phyloP scores from a whole-genome alignment of 306 rosid species.

The Rubus idaeus region DNA sequence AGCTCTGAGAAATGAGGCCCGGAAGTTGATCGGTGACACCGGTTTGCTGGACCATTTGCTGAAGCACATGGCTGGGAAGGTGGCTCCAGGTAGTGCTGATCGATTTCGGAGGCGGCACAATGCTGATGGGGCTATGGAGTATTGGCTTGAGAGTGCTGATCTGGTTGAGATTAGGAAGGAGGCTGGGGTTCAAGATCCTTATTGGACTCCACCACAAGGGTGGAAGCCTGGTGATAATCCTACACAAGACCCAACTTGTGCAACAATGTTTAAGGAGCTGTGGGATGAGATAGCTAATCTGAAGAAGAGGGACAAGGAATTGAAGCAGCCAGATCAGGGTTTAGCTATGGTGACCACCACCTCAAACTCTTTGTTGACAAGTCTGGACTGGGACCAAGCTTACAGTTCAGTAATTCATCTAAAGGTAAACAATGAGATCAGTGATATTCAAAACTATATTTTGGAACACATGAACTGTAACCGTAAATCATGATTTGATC shows the following conservation, averaged over 20 bases:
- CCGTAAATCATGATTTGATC: neutral
- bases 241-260: slow-evolving; percentile 52
- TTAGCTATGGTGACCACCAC: slow-evolving; percentile 34
- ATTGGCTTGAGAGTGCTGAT: slow-evolving; percentile 91
- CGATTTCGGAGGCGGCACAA: slow-evolving; percentile 82
- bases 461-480: neutral
- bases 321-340: slow-evolving; percentile 41
- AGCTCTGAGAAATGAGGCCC: slow-evolving; percentile 70
- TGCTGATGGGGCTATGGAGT: slow-evolving; percentile 93
- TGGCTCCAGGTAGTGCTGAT: slow-evolving; percentile 75
- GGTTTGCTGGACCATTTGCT: slow-evolving; percentile 90
- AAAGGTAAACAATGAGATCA: slow-evolving; percentile 53
- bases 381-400: slow-evolving; percentile 36
- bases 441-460: neutral
- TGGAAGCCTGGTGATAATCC: slow-evolving; percentile 86
- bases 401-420: slow-evolving; percentile 31
- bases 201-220: slow-evolving; percentile 89
- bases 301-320: slow-evolving; percentile 49
- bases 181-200: slow-evolving; percentile 83
- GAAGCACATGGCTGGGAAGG: slow-evolving; percentile 96
- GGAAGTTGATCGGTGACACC: slow-evolving; percentile 82
- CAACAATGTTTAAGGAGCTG: slow-evolving; percentile 48
- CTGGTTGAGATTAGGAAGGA: slow-evolving; percentile 56
- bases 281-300: slow-evolving; percentile 56
- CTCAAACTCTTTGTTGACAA: slow-evolving; percentile 38